phyloP scores from a whole-genome alignment of 2,329 filamentous ascomycete species.

The Aspergillus texensis region DNA sequence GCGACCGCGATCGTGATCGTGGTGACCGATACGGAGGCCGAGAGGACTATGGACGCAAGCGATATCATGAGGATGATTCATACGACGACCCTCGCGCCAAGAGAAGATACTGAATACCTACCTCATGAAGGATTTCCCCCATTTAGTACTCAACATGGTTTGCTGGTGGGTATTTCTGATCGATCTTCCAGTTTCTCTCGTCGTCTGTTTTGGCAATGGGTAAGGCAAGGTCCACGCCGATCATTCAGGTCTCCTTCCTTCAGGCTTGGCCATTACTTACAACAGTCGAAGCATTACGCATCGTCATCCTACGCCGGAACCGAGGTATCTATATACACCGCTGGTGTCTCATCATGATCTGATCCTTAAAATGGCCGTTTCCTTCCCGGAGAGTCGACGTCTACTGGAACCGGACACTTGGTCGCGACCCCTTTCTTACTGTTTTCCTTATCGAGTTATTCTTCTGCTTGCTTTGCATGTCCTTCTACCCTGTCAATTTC shows the following conservation, averaged over 20 bases:
- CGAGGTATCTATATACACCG: conserved; percentile 8
- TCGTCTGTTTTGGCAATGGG: conserved; percentile 37
- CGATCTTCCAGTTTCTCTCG: conserved; percentile 27
- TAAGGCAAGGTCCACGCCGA: conserved; percentile 32
- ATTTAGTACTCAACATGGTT: conserved; percentile 32
- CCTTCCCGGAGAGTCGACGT: conserved; percentile 9
- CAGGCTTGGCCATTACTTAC: conserved; percentile 19
- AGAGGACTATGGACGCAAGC: conserved; percentile 62
- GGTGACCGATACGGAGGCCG: conserved; percentile 51
- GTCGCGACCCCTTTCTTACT: not conserved
- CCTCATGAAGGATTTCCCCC: conserved; percentile 16
- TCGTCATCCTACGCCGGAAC: conserved; percentile 4
- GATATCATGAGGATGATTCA: conserved; percentile 74
- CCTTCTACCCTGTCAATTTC: conserved; percentile 20
- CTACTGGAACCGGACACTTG: not conserved
- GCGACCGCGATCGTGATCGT: conserved; percentile 51
- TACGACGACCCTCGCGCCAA: conserved; percentile 74
- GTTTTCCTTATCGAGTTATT: conserved; percentile 22
- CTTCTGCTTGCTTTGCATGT: conserved; percentile 28
- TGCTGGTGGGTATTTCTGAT: conserved; percentile 50
- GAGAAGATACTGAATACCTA: conserved; percentile 57
- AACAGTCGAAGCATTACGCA: conserved; percentile 19
- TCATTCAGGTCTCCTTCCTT: conserved; percentile 9
- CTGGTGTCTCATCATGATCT: not conserved
- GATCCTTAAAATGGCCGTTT: conserved; percentile 3